Conservation (phyloP, 306 rosid genomes). For the Betula pendula region DNA sequence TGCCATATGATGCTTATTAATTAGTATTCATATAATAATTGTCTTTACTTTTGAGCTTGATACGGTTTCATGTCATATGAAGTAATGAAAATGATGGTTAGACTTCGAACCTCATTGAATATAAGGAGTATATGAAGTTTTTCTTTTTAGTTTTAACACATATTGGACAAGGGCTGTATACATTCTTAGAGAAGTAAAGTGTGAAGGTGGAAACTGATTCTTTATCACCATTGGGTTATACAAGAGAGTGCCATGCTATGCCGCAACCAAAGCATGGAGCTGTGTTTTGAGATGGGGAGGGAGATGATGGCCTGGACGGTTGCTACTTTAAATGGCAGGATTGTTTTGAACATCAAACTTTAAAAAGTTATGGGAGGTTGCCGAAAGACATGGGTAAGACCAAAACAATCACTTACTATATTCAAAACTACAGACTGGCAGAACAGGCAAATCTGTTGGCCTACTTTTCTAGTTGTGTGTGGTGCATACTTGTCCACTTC, state of each 20-base stretch:
- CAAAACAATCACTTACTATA: not conserved
- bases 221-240: not conserved
- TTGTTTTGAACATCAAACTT: not conserved
- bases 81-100: not conserved
- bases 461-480: not conserved
- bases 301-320: not conserved
- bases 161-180: not conserved
- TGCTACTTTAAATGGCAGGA: not conserved
- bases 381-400: not conserved
- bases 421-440: not conserved
- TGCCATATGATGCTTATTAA: constrained; percentile 12
- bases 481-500: not conserved
- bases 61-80: constrained; percentile 12
- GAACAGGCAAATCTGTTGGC: not conserved
- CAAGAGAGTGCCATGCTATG: not conserved
- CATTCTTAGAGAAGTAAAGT: not conserved
- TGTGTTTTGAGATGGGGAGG: not conserved
- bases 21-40: constrained; percentile 2
- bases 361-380: not conserved
- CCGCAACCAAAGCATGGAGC: not conserved
- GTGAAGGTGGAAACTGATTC: not conserved
- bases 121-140: not conserved
- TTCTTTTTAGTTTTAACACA: not conserved
- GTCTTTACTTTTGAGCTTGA: constrained; percentile 5
- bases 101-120: not conserved